These are phyloP conservation scores for Tarenaya hassleriana DNA, from an alignment of 345 rosid species.

Conservation along the genomic window DNA sequence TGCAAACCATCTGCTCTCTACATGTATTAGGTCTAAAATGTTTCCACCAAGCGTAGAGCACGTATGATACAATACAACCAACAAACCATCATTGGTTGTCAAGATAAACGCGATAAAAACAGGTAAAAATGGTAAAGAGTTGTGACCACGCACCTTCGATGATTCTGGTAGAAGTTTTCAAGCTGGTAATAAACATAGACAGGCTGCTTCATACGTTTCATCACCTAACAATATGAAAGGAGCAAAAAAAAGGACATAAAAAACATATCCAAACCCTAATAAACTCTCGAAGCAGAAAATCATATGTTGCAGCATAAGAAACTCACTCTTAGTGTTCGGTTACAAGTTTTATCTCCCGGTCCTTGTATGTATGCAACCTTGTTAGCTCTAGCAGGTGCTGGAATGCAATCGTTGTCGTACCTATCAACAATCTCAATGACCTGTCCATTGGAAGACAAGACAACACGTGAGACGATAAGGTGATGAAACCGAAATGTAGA, in stretches of 20 bases:
- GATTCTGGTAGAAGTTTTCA: conserved; percentile 97
- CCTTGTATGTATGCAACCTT: conserved; percentile 62
- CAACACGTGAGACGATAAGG: conserved; percentile 11
- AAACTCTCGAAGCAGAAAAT: not conserved
- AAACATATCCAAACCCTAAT: conserved; percentile 6
- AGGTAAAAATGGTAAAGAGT: not conserved
- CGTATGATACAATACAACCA: not conserved
- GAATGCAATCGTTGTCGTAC: conserved; percentile 70
- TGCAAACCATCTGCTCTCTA: not conserved
- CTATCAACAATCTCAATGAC: conserved; percentile 88
- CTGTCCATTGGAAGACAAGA: conserved; percentile 28
- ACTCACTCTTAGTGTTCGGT: conserved; percentile 49
- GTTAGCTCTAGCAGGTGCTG: conserved; percentile 35
- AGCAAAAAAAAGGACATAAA: conserved; percentile 18
- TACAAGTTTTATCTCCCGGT: conserved; percentile 41
- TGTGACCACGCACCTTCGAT: conserved; percentile 58
- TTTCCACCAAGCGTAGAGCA: not conserved
- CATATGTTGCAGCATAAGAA: not conserved
- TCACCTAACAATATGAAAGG: conserved; percentile 43
- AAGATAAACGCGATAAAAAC: not conserved
- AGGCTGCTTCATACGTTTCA: conserved; percentile 77
- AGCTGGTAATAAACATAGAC: conserved; percentile 93
- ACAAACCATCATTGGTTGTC: not conserved
- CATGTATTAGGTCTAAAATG: not conserved
- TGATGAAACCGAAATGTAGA: conserved; percentile 9